These are phyloP conservation scores for Rhizopus delemar DNA, from an alignment of 371 early-diverging fungal species.

Conservation along the genomic window DNA sequence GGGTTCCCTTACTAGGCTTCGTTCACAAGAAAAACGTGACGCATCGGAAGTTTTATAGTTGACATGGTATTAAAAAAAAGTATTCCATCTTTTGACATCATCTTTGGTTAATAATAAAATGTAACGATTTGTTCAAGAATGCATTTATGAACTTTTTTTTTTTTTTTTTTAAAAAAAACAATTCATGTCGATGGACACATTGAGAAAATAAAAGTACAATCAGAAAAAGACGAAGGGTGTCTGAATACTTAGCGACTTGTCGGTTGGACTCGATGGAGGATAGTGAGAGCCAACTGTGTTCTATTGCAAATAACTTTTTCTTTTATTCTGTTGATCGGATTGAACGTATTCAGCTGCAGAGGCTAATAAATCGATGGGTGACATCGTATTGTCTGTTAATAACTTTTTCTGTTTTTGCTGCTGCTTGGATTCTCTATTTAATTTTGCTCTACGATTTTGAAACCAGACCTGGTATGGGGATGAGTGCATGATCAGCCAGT, in stretches of 20 bases:
- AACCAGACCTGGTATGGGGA: slow-evolving; percentile 86
- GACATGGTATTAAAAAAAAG: too few species aligned
- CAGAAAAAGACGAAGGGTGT: too few species aligned
- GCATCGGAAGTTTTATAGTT: too few species aligned
- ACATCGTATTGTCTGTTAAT: not conserved
- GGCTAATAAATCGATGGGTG: slow-evolving; percentile 47
- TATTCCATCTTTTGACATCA: not conserved
- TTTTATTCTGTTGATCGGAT: slow-evolving; percentile 8
- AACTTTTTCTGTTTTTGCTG: slow-evolving; percentile 1
- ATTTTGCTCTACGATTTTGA: slow-evolving; percentile 94
- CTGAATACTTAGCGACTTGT: too few species aligned
- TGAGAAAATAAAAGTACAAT: too few species aligned
- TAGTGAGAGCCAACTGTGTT: not conserved
- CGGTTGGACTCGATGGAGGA: too few species aligned
- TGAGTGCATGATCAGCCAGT: not conserved
- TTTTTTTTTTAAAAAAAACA: not conserved
- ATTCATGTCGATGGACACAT: not conserved
- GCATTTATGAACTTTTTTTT: not conserved
- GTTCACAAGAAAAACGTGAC: too few species aligned
- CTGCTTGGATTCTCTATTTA: slow-evolving; percentile 59
- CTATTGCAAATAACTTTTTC: slow-evolving; percentile 1
- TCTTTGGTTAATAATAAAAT: slow-evolving; percentile 1
- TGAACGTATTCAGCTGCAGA: slow-evolving; percentile 51
- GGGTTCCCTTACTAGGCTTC: too few species aligned
- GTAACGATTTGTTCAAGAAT: not conserved